phyloP scores from a whole-genome alignment of 1,139 yeast genomes.

The Geotrichum europaeum region DNA sequence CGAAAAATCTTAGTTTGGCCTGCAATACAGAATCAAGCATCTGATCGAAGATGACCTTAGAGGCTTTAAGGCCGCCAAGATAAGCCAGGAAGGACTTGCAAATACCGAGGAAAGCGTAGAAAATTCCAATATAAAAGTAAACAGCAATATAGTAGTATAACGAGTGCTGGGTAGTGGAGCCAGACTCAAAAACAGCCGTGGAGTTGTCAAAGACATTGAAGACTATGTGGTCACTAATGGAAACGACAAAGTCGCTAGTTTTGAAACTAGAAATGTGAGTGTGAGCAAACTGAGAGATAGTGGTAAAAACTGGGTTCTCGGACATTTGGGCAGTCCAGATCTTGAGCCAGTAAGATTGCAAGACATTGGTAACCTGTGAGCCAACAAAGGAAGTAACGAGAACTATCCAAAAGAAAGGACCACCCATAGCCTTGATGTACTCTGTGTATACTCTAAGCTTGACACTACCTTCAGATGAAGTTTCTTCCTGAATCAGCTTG shows the following conservation, averaged over 20 bases:
- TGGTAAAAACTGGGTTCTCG: background rate
- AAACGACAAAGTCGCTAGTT: background rate
- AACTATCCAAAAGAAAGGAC: constrained; percentile 43
- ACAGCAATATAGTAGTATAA: constrained; percentile 60
- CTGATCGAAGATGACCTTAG: constrained; percentile 63
- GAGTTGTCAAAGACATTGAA: background rate
- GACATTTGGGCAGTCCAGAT: constrained; percentile 53
- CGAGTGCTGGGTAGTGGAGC: constrained; percentile 27
- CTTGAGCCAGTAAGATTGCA: constrained; percentile 82
- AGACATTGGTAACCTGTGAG: constrained; percentile 55
- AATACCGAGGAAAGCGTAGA: constrained; percentile 51
- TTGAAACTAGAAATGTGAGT: background rate
- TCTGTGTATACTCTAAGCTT: constrained; percentile 60
- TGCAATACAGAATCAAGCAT: constrained; percentile 61
- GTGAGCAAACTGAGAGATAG: background rate
- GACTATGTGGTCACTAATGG: too few relatives aligned
- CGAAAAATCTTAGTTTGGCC: constrained; percentile 85
- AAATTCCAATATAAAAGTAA: constrained; percentile 64
- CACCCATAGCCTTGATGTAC: constrained; percentile 66
- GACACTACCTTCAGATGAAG: constrained; percentile 79
- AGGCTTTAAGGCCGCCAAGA: constrained; percentile 70
- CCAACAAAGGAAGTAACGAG: constrained; percentile 44
- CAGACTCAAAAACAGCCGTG: background rate
- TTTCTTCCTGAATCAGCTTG: constrained; percentile 72
- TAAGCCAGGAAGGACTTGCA: constrained; percentile 57